Evolutionary conservation across 257 asterid species (phyloP), one percentile per base, ranked within the genome.

Genomic region (Solanum infundibuliforme): DNA sequence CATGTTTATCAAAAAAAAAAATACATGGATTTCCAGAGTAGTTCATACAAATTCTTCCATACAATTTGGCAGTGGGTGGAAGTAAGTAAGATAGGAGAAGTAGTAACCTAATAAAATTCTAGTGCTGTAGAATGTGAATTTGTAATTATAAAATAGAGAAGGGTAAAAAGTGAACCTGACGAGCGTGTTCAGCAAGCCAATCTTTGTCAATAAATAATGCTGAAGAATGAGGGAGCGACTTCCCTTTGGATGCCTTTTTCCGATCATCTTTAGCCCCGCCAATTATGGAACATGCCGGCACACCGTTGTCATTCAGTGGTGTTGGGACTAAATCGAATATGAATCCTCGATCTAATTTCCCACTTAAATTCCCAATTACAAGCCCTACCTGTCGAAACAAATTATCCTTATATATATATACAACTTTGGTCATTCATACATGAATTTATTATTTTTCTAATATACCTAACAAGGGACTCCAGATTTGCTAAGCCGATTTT

Each of bases 131-230:
- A 9, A 25, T 65, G 72, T 29, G 29, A 62, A 62, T 23, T 62
- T 62, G 14, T 25, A 62, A 62, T 62, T 62, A 58, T 58, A 62
- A 62, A 10, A 48, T 14, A 48, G 60, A 48, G 65, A 72, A 38
- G 58, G 62, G 74, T 34, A 43, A 43, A 43, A 43, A 12, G 52
- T 43, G 52, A 43, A 97, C 99, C 99, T 97, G 99, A 39, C 98
- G 98, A 58, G 98, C 99, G 88, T 97, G 99, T 91, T 97, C 98
- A 71, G 96, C 92, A 68, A 97, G 93, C 99, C 99, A 97, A 48
- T 95, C 98, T 75, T 87, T 87, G 85, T 95, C 99, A 81, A 97
- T 91, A 55, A 92, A 92, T 88, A 97, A 94, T 66, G 93, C 60
- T 1, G 98, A 90, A 58, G 96, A 88, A 20, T 94, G 96, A 20